These are phyloP conservation scores for Clohesyomyces aquaticus DNA, from an alignment of 495 filamentous ascomycete genomes.

Conservation along the genomic window DNA sequence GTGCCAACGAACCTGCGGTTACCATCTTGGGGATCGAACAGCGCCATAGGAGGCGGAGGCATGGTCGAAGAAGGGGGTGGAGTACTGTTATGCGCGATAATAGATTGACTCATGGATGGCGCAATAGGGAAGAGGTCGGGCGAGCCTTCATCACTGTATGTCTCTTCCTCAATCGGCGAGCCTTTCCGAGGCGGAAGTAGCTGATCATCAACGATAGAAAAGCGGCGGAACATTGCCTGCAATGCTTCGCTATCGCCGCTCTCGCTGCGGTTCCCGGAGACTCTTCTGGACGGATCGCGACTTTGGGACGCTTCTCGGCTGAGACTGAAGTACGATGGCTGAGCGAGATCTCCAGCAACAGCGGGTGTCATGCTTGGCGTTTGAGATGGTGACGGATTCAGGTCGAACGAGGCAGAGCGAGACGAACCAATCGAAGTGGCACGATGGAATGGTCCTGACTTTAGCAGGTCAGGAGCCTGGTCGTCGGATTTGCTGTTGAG, in stretches of 20 bases:
- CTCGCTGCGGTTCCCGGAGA: constrained; percentile 89
- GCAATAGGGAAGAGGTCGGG: constrained; percentile 70
- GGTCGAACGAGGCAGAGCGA: constrained; percentile 93
- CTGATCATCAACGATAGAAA: constrained; percentile 73
- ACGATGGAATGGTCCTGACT: constrained; percentile 86
- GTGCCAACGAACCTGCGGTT: constrained; percentile 95
- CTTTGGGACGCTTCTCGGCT: constrained; percentile 64
- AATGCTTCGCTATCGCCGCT: constrained; percentile 86
- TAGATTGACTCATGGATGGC: constrained; percentile 53
- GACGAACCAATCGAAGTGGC: constrained; percentile 78
- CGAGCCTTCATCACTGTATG: constrained; percentile 67
- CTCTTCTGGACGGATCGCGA: constrained; percentile 75
- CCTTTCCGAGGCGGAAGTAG: constrained; percentile 48
- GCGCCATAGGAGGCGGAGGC: constrained; percentile 91
- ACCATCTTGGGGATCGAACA: constrained; percentile 94
- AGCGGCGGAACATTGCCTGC: constrained; percentile 78
- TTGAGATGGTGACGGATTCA: constrained; percentile 73
- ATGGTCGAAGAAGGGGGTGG: constrained; percentile 73
- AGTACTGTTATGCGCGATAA: constrained; percentile 49
- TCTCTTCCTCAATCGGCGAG: constrained; percentile 70
- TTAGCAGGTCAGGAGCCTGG: constrained; percentile 84
- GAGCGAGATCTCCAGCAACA: constrained; percentile 62
- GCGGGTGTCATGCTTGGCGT: constrained; percentile 92
- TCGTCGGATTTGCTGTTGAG: constrained; percentile 77
- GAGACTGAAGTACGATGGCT: constrained; percentile 93